Base-by-base conservation (phyloP, 371 early-diverging fungal species). In the Dipsacomyces acuminosporus region DNA sequence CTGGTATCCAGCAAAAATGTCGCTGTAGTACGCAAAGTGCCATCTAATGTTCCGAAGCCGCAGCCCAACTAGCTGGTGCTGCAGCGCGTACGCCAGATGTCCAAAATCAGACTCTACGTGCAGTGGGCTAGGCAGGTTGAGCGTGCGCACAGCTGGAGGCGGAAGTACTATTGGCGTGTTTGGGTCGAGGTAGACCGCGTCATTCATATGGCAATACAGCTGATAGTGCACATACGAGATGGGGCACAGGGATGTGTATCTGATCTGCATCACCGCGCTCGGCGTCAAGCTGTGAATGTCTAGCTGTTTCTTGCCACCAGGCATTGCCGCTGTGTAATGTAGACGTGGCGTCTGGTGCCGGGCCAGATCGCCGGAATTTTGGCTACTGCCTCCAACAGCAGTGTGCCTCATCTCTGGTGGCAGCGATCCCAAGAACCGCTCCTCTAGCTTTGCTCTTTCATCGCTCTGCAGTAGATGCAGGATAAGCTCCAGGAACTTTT, bases 1-100 rank as follows among this genome's bases (percentile, higher is more conserved):
- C 53, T 96, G 96, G 36, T 78, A 82, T 22, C 98, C 96, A 30
- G 89, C 73, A 60, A 96, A 91, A 0, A 86, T 85, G 40, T 81
- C 77, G 26, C 80, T 77, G 69, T 87, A 92, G 35, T 85, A 60
- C 20, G 77, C 73, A 54, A 88, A 82, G 72, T 96, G 96, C 98
- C 98, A 98, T 17, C 91, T 80, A 17, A 91, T 76, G 61, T 94
- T 89, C 64, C 79, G 79, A 23, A 93, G 79, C 21, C 78, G 67
- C 30, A 94, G 51, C 0, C 95, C 94, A 1, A 73, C 74, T 17
- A 70, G 57, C 0, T 86, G 82, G 54, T 89, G 81, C 55, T 87
- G 87, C 78, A 97, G 80, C 0, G 87, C 84, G 3, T 58, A 46
- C 0, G 89, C 86, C 52, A 96, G 85, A 15, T 63, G 57, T 3